Percentiles rank a stretch among this genome's conserved stretches.
Conservation (phyloP, 345 rosid species). For the Gossypium herbaceum region DNA sequence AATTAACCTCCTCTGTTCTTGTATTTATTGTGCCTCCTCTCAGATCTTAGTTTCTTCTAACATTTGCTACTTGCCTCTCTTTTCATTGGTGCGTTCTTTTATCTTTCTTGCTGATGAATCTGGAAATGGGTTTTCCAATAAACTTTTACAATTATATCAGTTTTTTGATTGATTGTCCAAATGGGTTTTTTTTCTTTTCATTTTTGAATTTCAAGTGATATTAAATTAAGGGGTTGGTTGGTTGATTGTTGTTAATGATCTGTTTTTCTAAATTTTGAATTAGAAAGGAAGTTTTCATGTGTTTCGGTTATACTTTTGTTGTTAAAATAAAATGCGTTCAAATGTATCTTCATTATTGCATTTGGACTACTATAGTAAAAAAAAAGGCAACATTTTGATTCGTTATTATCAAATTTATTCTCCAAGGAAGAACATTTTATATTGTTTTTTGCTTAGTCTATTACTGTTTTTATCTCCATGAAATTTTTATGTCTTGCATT, state of each 20-base stretch:
- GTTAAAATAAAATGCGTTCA: slow-evolving; percentile 35
- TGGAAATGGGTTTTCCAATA: slow-evolving; percentile 40
- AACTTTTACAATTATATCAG: slow-evolving; percentile 19
- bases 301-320: slow-evolving; percentile 28
- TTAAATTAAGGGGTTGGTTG: slow-evolving; percentile 21
- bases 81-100: slow-evolving; percentile 55
- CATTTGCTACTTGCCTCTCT: slow-evolving; percentile 68
- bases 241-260: slow-evolving; percentile 51
- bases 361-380: slow-evolving; percentile 8
- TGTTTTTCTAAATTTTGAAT: slow-evolving; percentile 39
- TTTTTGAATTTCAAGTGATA: slow-evolving; percentile 27
- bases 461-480: neutral
- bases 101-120: slow-evolving; percentile 23
- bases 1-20: neutral
- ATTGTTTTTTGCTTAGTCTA: slow-evolving; percentile 7
- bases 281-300: slow-evolving; percentile 24
- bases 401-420: slow-evolving; percentile 7
- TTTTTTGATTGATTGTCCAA: slow-evolving; percentile 24
- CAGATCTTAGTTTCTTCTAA: slow-evolving; percentile 68
- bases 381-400: slow-evolving; percentile 14
- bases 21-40: slow-evolving; percentile 36
- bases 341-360: slow-evolving; percentile 21
- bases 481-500: slow-evolving; percentile 19
- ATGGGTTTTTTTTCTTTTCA: neutral
- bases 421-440: neutral